Percentiles rank a stretch among this genome's conserved stretches.
phyloP scores from a whole-genome alignment of 73 alveolate genomes.

The Symbiodinium pilosum region DNA sequence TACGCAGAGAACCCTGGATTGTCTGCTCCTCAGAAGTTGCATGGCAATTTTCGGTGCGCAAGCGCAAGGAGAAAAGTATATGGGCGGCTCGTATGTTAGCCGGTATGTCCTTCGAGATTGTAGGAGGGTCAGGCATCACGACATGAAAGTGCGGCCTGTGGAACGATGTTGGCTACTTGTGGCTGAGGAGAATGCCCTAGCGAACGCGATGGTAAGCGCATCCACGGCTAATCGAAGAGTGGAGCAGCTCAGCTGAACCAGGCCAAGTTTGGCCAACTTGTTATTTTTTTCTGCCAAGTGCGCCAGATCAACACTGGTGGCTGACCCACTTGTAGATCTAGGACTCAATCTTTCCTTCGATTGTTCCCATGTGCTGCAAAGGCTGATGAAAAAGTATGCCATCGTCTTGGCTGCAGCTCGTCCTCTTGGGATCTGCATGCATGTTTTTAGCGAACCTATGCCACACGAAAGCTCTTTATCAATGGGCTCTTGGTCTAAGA shows the following conservation, averaged over 20 bases:
- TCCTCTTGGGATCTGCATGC: neutral
- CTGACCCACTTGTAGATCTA: neutral
- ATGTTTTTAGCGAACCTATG: no score
- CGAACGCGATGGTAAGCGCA: neutral
- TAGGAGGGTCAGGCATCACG: no score
- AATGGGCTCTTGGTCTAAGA: no score
- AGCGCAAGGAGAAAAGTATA: no score
- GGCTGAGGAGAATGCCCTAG: neutral
- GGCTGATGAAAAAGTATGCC: slow-evolving; percentile 60
- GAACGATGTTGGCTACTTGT: neutral
- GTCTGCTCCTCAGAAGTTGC: no score
- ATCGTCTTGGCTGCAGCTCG: neutral
- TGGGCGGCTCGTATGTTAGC: no score
- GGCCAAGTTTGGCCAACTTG: neutral
- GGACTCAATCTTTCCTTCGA: no score
- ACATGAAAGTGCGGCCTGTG: no score
- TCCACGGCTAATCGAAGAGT: neutral
- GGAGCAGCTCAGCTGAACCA: neutral
- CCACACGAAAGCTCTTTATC: no score
- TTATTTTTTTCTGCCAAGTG: neutral
- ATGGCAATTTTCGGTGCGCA: no score
- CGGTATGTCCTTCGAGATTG: no score
- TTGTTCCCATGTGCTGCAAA: neutral
- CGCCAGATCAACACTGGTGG: neutral
- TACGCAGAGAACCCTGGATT: no score